A percentile compares a stretch with the other conserved stretches of the same genome.
These are phyloP conservation scores for Aspergillus bertholletiae DNA, from an alignment of 495 filamentous ascomycete genomes.

Conservation along the genomic window DNA sequence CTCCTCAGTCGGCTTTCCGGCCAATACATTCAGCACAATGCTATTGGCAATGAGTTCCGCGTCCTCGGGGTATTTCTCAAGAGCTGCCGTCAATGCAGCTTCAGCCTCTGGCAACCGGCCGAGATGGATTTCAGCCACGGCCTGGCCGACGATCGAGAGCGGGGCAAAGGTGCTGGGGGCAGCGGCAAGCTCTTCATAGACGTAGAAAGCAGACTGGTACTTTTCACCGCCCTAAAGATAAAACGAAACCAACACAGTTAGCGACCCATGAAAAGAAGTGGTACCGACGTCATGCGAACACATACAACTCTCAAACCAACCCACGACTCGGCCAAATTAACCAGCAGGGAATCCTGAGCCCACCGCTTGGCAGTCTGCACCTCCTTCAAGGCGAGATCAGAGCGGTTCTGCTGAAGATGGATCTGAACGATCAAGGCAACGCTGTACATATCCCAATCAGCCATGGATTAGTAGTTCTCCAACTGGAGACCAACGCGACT, in stretches of 20 bases:
- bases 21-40: conserved; percentile 72
- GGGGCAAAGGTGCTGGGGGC: conserved; percentile 65
- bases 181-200: conserved; percentile 94
- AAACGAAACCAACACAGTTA: conserved; percentile 8
- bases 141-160: conserved; percentile 73
- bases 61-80: conserved; percentile 68
- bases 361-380: conserved; percentile 85
- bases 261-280: background rate
- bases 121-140: conserved; percentile 87
- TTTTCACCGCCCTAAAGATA: conserved; percentile 76
- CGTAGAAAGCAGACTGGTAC: conserved; percentile 97
- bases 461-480: too few relatives aligned
- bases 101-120: conserved; percentile 87
- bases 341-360: conserved; percentile 91
- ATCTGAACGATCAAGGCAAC: conserved; percentile 84
- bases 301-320: conserved; percentile 82
- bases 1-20: conserved; percentile 64
- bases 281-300: conserved; percentile 11
- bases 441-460: too few relatives aligned
- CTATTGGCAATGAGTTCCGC: conserved; percentile 75
- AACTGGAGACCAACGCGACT: too few relatives aligned
- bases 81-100: conserved; percentile 73
- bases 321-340: conserved; percentile 96
- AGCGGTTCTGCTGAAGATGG: conserved; percentile 83
- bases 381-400: conserved; percentile 86